Evolutionary conservation across 345 rosid genomes (phyloP).

Genomic region (Citrus mangshanensis): DNA sequence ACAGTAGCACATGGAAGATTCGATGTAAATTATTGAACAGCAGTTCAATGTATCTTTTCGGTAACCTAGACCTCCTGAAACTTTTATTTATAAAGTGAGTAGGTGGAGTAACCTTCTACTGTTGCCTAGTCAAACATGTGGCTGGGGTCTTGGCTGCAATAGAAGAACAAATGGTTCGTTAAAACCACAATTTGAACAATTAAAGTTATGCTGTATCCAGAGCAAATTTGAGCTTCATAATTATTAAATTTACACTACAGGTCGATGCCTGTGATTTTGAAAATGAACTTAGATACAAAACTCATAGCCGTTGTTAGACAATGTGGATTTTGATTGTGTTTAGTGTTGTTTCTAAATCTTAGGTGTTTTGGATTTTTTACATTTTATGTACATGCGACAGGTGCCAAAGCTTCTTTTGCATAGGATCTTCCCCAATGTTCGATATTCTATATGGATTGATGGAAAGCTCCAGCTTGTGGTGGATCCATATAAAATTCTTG

Average conservation of each 20-base stretch:
- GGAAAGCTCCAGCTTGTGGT: slow-evolving; percentile 85
- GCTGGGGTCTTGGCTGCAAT: not conserved
- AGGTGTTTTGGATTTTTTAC: slow-evolving; percentile 7
- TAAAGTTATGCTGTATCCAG: not conserved
- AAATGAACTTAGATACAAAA: not conserved
- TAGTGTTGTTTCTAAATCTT: not conserved
- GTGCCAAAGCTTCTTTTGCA: slow-evolving; percentile 87
- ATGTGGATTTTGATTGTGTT: not conserved
- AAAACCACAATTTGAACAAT: not conserved
- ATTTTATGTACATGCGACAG: slow-evolving; percentile 40
- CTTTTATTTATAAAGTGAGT: not conserved
- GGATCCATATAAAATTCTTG: slow-evolving; percentile 89
- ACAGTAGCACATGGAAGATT: not conserved
- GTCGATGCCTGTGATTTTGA: not conserved
- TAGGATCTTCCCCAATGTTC: slow-evolving; percentile 68
- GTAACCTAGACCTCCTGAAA: not conserved
- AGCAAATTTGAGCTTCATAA: not conserved
- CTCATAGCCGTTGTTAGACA: not conserved
- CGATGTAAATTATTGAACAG: not conserved
- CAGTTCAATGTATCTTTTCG: not conserved
- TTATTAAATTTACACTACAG: not conserved
- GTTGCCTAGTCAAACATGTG: not conserved
- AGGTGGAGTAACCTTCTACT: not conserved
- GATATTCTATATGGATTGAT: slow-evolving; percentile 87
- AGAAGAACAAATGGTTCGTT: not conserved